These are phyloP conservation scores for Escallonia rubra DNA, from an alignment of 129 eudicot species.

Conservation along the genomic window DNA sequence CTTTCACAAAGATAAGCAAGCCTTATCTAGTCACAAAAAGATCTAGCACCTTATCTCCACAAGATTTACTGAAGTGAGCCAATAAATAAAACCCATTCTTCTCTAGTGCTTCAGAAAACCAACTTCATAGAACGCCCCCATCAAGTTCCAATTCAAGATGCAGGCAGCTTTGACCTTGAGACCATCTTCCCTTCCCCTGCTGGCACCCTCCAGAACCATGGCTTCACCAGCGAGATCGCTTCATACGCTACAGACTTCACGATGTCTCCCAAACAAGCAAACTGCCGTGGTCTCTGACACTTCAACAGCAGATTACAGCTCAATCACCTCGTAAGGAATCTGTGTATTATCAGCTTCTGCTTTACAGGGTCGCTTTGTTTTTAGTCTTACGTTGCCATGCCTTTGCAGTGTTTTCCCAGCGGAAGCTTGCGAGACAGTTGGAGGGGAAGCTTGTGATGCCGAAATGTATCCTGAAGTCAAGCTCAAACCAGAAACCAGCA, in stretches of 20 bases:
- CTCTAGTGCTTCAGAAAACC: neutral
- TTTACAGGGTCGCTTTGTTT: too few species aligned
- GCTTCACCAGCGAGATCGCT: slow-evolving; percentile 7
- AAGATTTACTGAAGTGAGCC: too few species aligned
- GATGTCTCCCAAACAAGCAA: slow-evolving; percentile 24
- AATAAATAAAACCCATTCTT: slow-evolving; percentile 5
- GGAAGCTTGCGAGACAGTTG: slow-evolving; percentile 71
- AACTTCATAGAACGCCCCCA: neutral
- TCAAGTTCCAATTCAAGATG: slow-evolving; percentile 29
- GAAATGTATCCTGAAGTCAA: slow-evolving; percentile 63
- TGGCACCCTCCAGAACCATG: slow-evolving; percentile 9
- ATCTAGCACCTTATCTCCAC: too few species aligned
- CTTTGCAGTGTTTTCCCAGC: slow-evolving; percentile 65
- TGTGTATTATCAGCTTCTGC: neutral
- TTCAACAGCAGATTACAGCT: slow-evolving; percentile 35
- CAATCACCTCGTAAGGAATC: slow-evolving; percentile 43
- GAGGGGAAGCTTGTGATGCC: slow-evolving; percentile 58
- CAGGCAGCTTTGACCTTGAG: slow-evolving; percentile 34
- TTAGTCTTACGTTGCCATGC: neutral
- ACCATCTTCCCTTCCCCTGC: slow-evolving; percentile 19
- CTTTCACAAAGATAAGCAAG: too few species aligned
- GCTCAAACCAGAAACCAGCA: slow-evolving; percentile 24
- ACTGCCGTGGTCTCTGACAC: slow-evolving; percentile 6
- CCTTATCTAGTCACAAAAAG: too few species aligned
- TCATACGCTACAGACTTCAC: slow-evolving; percentile 5